Evolutionary conservation across 352 stramenopile genomes (phyloP), one percentile per base, ranked within the genome.

Genomic region (Globisporangium carolinianum): DNA sequence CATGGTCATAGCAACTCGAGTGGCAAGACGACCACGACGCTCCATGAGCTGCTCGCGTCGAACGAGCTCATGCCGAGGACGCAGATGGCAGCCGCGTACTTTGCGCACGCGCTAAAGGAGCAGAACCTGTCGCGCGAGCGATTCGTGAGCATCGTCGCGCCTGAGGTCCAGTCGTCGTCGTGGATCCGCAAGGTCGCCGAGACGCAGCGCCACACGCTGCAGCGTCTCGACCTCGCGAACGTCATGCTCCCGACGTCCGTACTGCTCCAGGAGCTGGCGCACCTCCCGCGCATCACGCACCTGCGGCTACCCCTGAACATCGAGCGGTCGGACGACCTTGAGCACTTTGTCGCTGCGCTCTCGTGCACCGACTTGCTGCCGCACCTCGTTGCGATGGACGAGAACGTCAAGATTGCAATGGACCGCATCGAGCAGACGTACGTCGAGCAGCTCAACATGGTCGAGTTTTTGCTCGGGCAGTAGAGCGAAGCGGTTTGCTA

Each of bases 381-480:
- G 15, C 60, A 57, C 6, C 64, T 92, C 5, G 58, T 61, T 45
- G 69, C 72, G 35, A 84, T 89, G 46, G 83, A 91, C 57, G 70
- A 73, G 7, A 61, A 71, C n/a, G 75, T 91, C 6, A 65, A 71
- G 37, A 48, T 62, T 12, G 83, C 80, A n/a, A 76, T 93, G 65
- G 70, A 89, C 51, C 75, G 76, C 46, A 75, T 93, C 48, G 83
- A 92, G 63, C 64, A 72, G 36, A 81, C 69, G 12, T 93, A 93
- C 61, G 50, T 68, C 35, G 78, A 70, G 65, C 83, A 92, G 50
- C 75, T 90, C 36, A 66, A 76, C 47, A 91, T 91, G 78, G 62
- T 89, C 51, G 65, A 67, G 39, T 87, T 82, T 59, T 61, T 86
- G 7, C 55, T 89, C 24, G 62, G 77, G 56, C 75, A 67, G 48